Base-by-base conservation (phyloP, 2,329 filamentous ascomycete species). In the Monilinia fructigena region DNA sequence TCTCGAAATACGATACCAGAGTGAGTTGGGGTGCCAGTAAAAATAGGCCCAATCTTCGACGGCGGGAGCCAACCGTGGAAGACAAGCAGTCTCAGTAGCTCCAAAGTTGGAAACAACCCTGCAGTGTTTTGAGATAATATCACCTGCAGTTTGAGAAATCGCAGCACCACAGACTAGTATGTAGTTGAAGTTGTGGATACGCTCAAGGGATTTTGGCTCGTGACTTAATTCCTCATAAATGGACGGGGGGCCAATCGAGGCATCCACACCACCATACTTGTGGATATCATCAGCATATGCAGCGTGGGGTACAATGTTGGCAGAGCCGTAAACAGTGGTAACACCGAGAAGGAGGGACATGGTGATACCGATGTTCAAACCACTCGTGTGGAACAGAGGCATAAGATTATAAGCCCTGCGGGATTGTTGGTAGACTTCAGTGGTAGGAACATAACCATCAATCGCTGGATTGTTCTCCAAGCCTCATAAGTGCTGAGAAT, bases 391-490 rank as follows among this genome's bases (percentile, higher is more conserved):
- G 62, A 69, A 70, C 28, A 73, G 58, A 5, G 70, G 70, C 69
- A 73, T 69, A 3, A 68, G 70, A 2, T 68, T 71, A 62, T 72
- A 65, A 45, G 68, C 66, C 55, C 70, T 67, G 26, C 65, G 58
- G 26, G 66, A 61, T 67, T 67, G 56, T 59, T 69, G 66, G 56
- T 67, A 69, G 52, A 69, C 83, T 96, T 97, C 72, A 95, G 80
- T 6, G 92, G 91, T 74, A 96, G 91, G 28, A 92, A 92, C 31
- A 97, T 85, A 78, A 16, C 61, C 56, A 40, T 69, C 67, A 10
- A 67, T 48, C n/a, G 42, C 40, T 62, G 69, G 71, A 72, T 69
- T 10, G 66, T 66, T 53, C 68, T 68, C 66, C 69, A 73, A 38
- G 68, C 66, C n/a, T 74, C 72, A 20, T 73, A 70, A 1, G 69